Evolutionary conservation across 129 eudicot species (phyloP), one percentile per base, ranked within the genome.

Genomic region (Solidago caesia): DNA sequence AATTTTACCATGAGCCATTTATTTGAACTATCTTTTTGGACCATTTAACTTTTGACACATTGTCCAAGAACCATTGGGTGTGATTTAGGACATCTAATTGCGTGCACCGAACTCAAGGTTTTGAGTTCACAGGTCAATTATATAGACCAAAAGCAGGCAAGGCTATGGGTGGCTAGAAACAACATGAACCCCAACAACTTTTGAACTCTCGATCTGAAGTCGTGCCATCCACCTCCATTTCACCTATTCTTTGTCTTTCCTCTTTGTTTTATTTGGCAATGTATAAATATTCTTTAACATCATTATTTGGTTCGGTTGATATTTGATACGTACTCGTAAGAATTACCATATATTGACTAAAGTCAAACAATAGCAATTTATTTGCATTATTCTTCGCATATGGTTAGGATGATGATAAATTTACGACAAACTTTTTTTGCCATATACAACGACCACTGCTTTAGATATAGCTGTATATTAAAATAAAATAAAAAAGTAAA

Each of bases 231-330:
- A 79, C 79, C 83, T 79, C 75, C 68, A 66, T 73, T 79, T 79
- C 83, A 73, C 78, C 78, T 79, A 57, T 79, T 79, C 45, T 66
- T 79, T 79, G 83, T 72, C 68, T 73, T 73, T 53, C 56, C 74
- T 56, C 13, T 9, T 79, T 79, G 83, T 79, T 67, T 72, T 74
- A 46, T 64, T 72, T 75, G 66, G 15, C 65, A 43, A 53, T 53
- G 42, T 43, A 57, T 26, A 75, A n/a, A 75, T 64, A 51, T 52
- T 52, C 65, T 12, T 53, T 12, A 33, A 15, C 3, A 39, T 10
- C n/a, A 52, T 52, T 53, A 9, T 11, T 7, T 51, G 4, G 12
- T 1, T 6, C 13, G 7, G 6, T n/a, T 53, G 15, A 53, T 53
- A n/a, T 53, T n/a, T 33, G 39, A 33, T 33, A 21, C 21, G 21